Conservation (phyloP, 768 basidiomycete genomes). For the Tricholoma saponaceum region DNA sequence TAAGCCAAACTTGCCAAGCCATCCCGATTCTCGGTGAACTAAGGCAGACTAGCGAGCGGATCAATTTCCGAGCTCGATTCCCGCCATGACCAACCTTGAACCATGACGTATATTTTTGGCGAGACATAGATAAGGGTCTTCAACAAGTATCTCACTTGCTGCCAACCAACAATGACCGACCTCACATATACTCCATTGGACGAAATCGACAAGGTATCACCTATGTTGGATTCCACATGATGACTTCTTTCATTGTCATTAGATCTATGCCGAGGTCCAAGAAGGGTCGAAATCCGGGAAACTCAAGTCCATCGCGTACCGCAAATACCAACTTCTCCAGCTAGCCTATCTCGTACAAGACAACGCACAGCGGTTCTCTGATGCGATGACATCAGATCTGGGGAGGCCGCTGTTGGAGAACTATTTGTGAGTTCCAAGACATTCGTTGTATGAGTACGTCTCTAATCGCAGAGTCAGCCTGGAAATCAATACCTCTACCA, state of each 20-base stretch:
- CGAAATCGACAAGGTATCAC: background rate
- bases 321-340: background rate
- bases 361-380: conserved; percentile 2
- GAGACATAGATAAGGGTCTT: too few species aligned
- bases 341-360: background rate
- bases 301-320: background rate
- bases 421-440: conserved; percentile 32
- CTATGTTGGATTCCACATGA: too few species aligned
- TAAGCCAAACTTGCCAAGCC: too few species aligned
- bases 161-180: background rate
- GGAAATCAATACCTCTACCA: conserved; percentile 53
- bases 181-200: background rate
- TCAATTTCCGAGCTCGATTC: too few species aligned
- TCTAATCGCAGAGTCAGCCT: conserved; percentile 36
- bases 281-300: background rate
- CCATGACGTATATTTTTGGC: too few species aligned
- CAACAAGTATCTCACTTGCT: too few species aligned
- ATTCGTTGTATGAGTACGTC: background rate
- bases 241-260: background rate
- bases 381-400: conserved; percentile 57
- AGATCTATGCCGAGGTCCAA: background rate
- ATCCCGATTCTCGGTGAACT: too few species aligned
- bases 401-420: conserved; percentile 59
- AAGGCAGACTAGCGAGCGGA: too few species aligned
- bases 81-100: too few species aligned